Evolutionary conservation across 2,329 filamentous ascomycete species (phyloP).

Genomic region (Plectosphaerella sp.): DNA sequence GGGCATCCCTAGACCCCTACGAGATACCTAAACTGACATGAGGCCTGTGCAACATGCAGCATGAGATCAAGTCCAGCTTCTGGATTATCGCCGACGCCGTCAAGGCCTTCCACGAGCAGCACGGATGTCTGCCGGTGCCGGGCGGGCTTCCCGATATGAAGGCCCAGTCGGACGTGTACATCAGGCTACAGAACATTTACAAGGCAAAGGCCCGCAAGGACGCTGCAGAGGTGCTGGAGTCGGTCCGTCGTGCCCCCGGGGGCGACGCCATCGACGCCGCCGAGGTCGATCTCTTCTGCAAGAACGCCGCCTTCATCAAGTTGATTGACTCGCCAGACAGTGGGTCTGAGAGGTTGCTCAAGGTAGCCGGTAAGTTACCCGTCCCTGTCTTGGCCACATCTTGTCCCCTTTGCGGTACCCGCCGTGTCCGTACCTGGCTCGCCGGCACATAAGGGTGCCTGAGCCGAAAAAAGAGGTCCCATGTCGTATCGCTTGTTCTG

Average conservation of each 20-base stretch:
- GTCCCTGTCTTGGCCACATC: background rate
- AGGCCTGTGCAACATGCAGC: slow-evolving; percentile 17
- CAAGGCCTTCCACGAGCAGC: slow-evolving; percentile 67
- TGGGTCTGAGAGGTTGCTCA: slow-evolving; percentile 41
- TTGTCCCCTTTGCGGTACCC: background rate
- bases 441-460: background rate
- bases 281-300: slow-evolving; percentile 90
- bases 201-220: slow-evolving; percentile 82
- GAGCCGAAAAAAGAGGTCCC: background rate
- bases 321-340: slow-evolving; percentile 60
- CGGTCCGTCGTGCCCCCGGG: slow-evolving; percentile 48
- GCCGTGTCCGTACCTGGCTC: background rate
- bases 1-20: no score
- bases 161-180: slow-evolving; percentile 83
- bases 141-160: slow-evolving; percentile 97
- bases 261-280: slow-evolving; percentile 56
- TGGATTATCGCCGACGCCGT: slow-evolving; percentile 87
- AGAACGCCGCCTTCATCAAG: slow-evolving; percentile 89
- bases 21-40: background rate
- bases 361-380: slow-evolving; percentile 47
- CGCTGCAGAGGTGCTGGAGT: slow-evolving; percentile 65
- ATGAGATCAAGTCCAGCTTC: slow-evolving; percentile 58
- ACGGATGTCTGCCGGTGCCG: slow-evolving; percentile 74
- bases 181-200: slow-evolving; percentile 88
- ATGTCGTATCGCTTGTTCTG: background rate